These are phyloP conservation scores for Cardiosporidium cionae DNA, from an alignment of 169 alveolate species.

Conservation along the genomic window DNA sequence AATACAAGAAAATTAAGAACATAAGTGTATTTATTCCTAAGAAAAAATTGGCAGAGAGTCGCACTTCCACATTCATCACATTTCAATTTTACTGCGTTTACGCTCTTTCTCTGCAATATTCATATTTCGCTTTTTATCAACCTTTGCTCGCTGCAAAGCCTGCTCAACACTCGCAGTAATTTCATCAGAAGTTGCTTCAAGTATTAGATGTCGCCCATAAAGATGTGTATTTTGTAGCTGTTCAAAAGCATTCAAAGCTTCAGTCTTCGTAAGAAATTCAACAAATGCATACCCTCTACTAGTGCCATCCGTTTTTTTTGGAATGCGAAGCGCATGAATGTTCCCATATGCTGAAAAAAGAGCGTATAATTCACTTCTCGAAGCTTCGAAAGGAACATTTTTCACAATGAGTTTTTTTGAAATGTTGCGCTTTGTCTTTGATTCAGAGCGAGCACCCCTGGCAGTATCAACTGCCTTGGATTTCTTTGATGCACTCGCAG, in stretches of 20 bases:
- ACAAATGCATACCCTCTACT: slow-evolving; percentile 85
- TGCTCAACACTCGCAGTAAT: neutral
- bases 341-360: slow-evolving; percentile 81
- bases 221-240: slow-evolving; percentile 79
- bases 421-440: no score
- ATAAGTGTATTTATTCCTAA: no score
- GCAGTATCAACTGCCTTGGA: no score
- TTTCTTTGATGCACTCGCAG: no score
- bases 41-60: no score
- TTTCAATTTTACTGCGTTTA: no score
- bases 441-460: no score
- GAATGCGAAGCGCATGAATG: slow-evolving; percentile 72
- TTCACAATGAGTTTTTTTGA: slow-evolving; percentile 77
- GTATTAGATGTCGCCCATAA: slow-evolving; percentile 81
- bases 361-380: slow-evolving; percentile 72
- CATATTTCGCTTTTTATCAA: neutral
- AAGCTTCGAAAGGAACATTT: slow-evolving; percentile 90
- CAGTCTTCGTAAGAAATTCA: slow-evolving; percentile 75
- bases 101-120: no score
- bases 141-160: neutral
- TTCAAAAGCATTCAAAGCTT: slow-evolving; percentile 76
- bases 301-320: slow-evolving; percentile 68
- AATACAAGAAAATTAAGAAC: no score
- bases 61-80: no score
- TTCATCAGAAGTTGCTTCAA: slow-evolving; percentile 68